These are phyloP conservation scores for Solanum acaule DNA, from an alignment of 257 asterid species.

Conservation along the genomic window DNA sequence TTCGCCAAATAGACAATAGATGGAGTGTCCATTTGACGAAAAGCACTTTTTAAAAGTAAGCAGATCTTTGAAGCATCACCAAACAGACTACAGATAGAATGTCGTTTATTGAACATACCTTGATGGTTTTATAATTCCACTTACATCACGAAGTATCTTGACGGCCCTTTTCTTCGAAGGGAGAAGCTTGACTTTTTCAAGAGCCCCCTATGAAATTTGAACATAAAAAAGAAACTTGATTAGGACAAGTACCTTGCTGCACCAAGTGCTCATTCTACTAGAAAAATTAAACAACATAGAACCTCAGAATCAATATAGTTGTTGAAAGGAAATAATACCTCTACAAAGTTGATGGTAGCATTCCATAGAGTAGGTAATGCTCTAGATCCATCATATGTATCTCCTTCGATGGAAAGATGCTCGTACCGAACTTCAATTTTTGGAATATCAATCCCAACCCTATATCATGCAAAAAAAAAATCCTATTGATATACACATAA, in stretches of 20 bases:
- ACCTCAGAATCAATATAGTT: not conserved
- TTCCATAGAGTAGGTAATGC: constrained; percentile 84
- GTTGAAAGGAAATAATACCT: constrained; percentile 33
- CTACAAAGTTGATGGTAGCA: constrained; percentile 53
- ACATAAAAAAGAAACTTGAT: not conserved
- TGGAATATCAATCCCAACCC: constrained; percentile 82
- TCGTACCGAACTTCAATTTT: constrained; percentile 78
- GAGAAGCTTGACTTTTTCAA: constrained; percentile 54
- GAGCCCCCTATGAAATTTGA: constrained; percentile 38
- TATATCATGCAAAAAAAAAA: constrained; percentile 1
- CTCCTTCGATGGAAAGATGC: constrained; percentile 75
- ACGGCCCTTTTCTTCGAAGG: constrained; percentile 71
- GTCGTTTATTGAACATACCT: constrained; percentile 40
- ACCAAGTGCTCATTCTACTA: not conserved
- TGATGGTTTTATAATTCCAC: constrained; percentile 74
- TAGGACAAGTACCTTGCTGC: not conserved
- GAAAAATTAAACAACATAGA: not conserved
- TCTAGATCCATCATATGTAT: constrained; percentile 66
- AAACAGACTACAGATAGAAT: not conserved
- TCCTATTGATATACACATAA: not conserved
- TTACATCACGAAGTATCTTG: constrained; percentile 64
- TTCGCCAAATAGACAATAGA: not conserved
- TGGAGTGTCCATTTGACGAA: not conserved
- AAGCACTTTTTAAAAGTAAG: not conserved
- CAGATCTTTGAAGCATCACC: not conserved